phyloP scores from a whole-genome alignment of 1,139 yeast species.

The Wickerhamiella pararugosa region DNA sequence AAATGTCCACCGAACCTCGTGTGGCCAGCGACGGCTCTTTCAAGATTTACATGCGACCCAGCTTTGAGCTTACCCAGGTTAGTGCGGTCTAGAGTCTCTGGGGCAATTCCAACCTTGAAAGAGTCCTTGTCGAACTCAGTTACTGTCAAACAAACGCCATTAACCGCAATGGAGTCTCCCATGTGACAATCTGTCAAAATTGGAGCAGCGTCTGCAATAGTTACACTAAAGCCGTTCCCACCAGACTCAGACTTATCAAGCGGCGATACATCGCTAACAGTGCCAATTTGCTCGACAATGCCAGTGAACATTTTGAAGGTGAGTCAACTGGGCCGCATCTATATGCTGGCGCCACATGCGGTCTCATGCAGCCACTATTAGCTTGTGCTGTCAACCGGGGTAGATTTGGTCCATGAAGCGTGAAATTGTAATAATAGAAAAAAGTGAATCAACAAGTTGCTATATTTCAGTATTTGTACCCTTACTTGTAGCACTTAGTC shows the following conservation, averaged over 20 bases:
- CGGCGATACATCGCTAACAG: slow-evolving; percentile 26
- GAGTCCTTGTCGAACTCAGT: slow-evolving; percentile 47
- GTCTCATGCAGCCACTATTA: not conserved
- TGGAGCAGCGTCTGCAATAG: slow-evolving; percentile 44
- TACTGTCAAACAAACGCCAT: slow-evolving; percentile 89
- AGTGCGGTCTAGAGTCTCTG: slow-evolving; percentile 78
- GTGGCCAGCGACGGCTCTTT: slow-evolving; percentile 73
- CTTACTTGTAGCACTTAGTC: too few relatives aligned
- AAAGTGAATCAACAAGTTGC: too few relatives aligned
- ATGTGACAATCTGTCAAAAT: slow-evolving; percentile 69
- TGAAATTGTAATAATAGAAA: too few relatives aligned
- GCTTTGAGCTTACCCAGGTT: slow-evolving; percentile 45
- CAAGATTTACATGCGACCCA: slow-evolving; percentile 66
- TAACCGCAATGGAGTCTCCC: slow-evolving; percentile 85
- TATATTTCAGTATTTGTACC: too few relatives aligned
- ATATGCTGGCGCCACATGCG: not conserved
- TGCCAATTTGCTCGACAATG: slow-evolving; percentile 72
- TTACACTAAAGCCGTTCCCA: slow-evolving; percentile 65
- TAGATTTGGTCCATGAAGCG: not conserved
- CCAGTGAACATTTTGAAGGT: slow-evolving; percentile 72
- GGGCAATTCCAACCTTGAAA: slow-evolving; percentile 85
- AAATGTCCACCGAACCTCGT: slow-evolving; percentile 92
- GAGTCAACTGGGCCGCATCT: not conserved
- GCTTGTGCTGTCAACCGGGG: not conserved
- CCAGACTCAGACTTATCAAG: slow-evolving; percentile 46